Percentiles rank a stretch among this genome's conserved stretches.
Evolutionary conservation across 345 rosid species (phyloP).

Genomic region (Limnanthes douglasii): DNA sequence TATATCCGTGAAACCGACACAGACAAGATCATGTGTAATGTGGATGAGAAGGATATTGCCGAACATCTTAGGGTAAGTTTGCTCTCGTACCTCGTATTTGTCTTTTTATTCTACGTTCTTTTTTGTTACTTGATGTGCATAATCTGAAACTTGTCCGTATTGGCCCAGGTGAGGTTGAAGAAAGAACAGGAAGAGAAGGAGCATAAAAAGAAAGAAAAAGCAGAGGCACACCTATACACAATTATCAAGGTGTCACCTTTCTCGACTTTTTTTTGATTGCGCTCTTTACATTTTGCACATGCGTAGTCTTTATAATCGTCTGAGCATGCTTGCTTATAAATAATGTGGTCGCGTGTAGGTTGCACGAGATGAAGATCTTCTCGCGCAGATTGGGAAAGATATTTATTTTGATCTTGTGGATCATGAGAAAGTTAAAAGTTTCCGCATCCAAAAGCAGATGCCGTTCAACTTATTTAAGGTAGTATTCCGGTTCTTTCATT

Average conservation of each 20-base stretch:
- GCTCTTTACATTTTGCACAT: background rate
- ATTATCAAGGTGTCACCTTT: slow-evolving; percentile 49
- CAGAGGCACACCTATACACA: slow-evolving; percentile 85
- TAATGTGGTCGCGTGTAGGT: slow-evolving; percentile 30
- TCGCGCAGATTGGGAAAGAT: slow-evolving; percentile 82
- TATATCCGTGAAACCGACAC: slow-evolving; percentile 94
- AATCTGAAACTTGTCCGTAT: background rate
- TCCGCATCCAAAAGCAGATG: slow-evolving; percentile 79
- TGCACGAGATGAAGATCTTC: slow-evolving; percentile 79
- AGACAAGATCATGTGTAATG: slow-evolving; percentile 91
- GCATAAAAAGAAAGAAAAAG: slow-evolving; percentile 76
- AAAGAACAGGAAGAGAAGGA: slow-evolving; percentile 97
- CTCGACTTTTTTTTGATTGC: slow-evolving; percentile 1
- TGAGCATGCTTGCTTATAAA: slow-evolving; percentile 7
- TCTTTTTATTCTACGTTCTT: slow-evolving; percentile 1
- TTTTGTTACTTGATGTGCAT: slow-evolving; percentile 9
- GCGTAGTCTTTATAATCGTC: too few species aligned
- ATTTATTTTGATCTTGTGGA: slow-evolving; percentile 91
- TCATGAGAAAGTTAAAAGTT: slow-evolving; percentile 87
- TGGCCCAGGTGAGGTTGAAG: slow-evolving; percentile 69
- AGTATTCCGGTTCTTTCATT: slow-evolving; percentile 6
- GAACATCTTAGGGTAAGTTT: slow-evolving; percentile 76
- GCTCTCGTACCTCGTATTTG: slow-evolving; percentile 8
- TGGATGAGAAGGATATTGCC: slow-evolving; percentile 95
- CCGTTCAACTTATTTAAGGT: slow-evolving; percentile 79